Conservation (phyloP, 257 asterid species). For the Solanum raphanifolium region DNA sequence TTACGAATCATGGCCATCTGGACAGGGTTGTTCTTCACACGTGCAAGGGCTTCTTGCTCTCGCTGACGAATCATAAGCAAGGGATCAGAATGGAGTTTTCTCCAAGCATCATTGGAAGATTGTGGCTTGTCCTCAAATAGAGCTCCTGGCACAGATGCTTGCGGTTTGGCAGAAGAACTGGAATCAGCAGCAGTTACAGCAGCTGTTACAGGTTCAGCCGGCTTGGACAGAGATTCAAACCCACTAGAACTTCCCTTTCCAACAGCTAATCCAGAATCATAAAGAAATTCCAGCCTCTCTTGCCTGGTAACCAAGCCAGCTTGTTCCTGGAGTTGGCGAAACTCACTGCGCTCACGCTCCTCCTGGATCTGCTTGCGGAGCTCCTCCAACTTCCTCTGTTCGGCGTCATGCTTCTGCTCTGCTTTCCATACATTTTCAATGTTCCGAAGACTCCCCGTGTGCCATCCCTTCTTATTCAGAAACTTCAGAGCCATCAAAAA, state of each 20-base stretch:
- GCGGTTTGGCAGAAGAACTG: conserved; percentile 40
- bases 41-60: conserved; percentile 95
- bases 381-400: conserved; percentile 87
- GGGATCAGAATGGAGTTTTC: conserved; percentile 95
- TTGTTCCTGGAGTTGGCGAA: conserved; percentile 85
- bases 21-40: conserved; percentile 82
- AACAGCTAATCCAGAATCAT: conserved; percentile 93
- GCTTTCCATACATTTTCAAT: conserved; percentile 99
- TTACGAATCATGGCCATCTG: conserved; percentile 96
- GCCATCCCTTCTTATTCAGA: conserved; percentile 99
- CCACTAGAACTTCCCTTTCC: conserved; percentile 65
- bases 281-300: conserved; percentile 87
- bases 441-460: conserved; percentile 94
- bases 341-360: conserved; percentile 86
- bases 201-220: conserved; percentile 28
- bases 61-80: conserved; percentile 84
- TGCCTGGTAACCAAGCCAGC: conserved; percentile 93
- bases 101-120: conserved; percentile 95
- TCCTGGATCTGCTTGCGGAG: conserved; percentile 90
- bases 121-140: conserved; percentile 89
- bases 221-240: conserved; percentile 52
- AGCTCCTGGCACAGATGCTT: conserved; percentile 55
- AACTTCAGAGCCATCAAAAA: conserved; percentile 61
- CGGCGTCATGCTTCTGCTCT: conserved; percentile 95
- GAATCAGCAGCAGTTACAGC: conserved; percentile 14